phyloP scores from a whole-genome alignment of 2,329 filamentous ascomycete species.

The Diplocarpon rosae region DNA sequence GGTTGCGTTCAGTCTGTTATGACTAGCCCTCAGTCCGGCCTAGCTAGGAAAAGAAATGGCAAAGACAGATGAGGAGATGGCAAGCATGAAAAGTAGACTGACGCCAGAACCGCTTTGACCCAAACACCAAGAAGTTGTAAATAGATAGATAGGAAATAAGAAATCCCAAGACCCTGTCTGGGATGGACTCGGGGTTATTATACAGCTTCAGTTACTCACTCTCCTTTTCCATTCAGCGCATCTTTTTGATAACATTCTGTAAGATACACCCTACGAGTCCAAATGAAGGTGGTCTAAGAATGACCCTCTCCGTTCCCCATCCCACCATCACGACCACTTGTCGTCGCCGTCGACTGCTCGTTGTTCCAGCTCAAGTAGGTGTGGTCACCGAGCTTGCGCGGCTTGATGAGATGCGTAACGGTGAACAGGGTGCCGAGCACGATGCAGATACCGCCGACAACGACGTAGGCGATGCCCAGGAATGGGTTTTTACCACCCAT shows the following conservation, averaged over 20 bases:
- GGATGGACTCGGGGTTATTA: constrained; percentile 5
- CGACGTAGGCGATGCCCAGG: constrained; percentile 90
- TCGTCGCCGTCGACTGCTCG: constrained; percentile 42
- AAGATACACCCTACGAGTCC: not conserved
- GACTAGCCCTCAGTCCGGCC: too few relatives aligned
- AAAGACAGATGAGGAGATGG: not conserved
- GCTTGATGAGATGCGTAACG: constrained; percentile 80
- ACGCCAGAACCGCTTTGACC: constrained; percentile 1
- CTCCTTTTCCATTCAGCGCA: not conserved
- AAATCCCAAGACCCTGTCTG: not conserved
- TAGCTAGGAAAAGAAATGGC: not conserved
- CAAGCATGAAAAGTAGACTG: not conserved
- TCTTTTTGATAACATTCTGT: not conserved
- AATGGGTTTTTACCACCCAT: constrained; percentile 95
- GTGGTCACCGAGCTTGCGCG: constrained; percentile 95
- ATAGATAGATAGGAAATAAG: not conserved
- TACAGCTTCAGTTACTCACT: constrained; percentile 5
- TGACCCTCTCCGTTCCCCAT: constrained; percentile 4
- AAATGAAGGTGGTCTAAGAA: not conserved
- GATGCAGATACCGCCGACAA: constrained; percentile 88
- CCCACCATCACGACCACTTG: constrained; percentile 41
- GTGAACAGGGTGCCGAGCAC: constrained; percentile 82
- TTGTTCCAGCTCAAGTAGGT: constrained; percentile 96
- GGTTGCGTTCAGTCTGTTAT: too few relatives aligned
- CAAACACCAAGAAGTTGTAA: not conserved